Evolutionary conservation across 106 monocot species (phyloP).

Genomic region (Platanthera zijinensis): DNA sequence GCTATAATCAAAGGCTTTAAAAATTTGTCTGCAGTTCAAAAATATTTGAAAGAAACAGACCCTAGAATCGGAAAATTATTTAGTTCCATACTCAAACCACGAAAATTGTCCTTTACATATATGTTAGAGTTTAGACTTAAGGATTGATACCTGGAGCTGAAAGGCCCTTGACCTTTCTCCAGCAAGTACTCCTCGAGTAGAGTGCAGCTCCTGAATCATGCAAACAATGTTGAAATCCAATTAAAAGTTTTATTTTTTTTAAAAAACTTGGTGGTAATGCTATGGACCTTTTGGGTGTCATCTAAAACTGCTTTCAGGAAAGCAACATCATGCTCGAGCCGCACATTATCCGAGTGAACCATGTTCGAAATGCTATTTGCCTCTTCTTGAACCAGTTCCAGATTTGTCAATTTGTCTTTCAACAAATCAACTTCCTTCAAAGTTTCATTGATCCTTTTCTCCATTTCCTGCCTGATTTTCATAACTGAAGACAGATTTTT

Average conservation of each 20-base stretch:
- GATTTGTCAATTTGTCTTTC: slow-evolving; percentile 68
- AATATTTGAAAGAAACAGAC: neutral
- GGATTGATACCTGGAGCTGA: slow-evolving; percentile 71
- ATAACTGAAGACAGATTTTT: slow-evolving; percentile 44
- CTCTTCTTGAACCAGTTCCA: slow-evolving; percentile 89
- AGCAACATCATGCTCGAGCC: slow-evolving; percentile 93
- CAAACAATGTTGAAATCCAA: neutral
- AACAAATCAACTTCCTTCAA: slow-evolving; percentile 62
- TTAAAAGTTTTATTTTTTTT: neutral
- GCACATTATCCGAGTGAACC: slow-evolving; percentile 81
- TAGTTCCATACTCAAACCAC: neutral
- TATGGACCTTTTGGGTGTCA: slow-evolving; percentile 79
- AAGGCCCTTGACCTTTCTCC: slow-evolving; percentile 88
- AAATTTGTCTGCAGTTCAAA: neutral
- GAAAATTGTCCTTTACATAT: neutral
- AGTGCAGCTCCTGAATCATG: slow-evolving; percentile 70
- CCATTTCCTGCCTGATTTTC: slow-evolving; percentile 50
- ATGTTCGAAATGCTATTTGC: slow-evolving; percentile 83
- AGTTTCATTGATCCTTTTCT: slow-evolving; percentile 52
- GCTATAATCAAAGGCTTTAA: neutral
- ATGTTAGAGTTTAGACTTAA: neutral
- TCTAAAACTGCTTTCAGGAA: slow-evolving; percentile 92
- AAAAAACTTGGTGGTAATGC: neutral
- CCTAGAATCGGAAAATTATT: too few relatives aligned
- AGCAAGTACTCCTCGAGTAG: slow-evolving; percentile 87